Conservation (phyloP, 352 stramenopile genomes). For the Thalassiosira hispida region DNA sequence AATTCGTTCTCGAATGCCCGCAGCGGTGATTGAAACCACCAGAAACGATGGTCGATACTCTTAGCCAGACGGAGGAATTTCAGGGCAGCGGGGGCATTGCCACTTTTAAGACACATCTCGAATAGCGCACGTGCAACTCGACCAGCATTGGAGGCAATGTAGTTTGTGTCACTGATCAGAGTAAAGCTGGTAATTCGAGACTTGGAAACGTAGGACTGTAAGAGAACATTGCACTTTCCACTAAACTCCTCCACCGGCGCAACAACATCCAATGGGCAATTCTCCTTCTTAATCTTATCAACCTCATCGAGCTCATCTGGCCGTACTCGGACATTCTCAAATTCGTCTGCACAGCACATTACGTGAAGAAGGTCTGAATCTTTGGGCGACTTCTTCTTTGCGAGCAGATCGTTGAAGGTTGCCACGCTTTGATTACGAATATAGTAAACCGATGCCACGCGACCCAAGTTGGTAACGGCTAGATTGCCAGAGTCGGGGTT, state of each 20-base stretch:
- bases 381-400: conserved; percentile 69
- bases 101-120: conserved; percentile 91
- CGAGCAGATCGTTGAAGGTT: conserved; percentile 96
- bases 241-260: conserved; percentile 90
- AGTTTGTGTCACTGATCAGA: conserved; percentile 98
- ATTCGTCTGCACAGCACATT: conserved; percentile 89
- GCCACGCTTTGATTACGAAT: conserved; percentile 97
- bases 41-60: conserved; percentile 96
- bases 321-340: conserved; percentile 94
- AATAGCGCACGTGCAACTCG: conserved; percentile 97
- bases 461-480: conserved; percentile 94
- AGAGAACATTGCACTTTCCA: conserved; percentile 96
- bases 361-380: conserved; percentile 77
- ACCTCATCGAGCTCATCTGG: conserved; percentile 92
- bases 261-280: conserved; percentile 87
- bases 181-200: conserved; percentile 94
- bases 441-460: conserved; percentile 99
- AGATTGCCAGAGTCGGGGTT: conserved; percentile 89
- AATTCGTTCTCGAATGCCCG: conserved; percentile 91
- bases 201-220: conserved; percentile 92
- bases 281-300: conserved; percentile 90
- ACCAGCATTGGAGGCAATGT: conserved; percentile 98
- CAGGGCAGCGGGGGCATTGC: conserved; percentile 71
- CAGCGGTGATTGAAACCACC: conserved; percentile 95
- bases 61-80: conserved; percentile 97